Evolutionary conservation across 2,329 filamentous ascomycete species (phyloP), one percentile per base, ranked within the genome.

Genomic region (Cercospora brassicicola): DNA sequence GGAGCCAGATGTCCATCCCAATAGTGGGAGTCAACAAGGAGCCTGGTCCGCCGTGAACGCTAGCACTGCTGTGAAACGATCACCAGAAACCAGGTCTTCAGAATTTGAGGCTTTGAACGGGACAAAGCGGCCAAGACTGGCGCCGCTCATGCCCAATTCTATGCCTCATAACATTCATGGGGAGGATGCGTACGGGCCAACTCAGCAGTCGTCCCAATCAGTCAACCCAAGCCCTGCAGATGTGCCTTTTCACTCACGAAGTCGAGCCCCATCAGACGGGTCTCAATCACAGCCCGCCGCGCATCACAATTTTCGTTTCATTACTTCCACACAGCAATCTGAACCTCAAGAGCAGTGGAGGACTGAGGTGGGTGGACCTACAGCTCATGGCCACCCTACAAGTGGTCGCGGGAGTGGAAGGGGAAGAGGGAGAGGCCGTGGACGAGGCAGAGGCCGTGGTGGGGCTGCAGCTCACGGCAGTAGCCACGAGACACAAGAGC

Each of bases 31-130:
- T 42, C 61, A 67, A 23, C 64, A 70, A 13, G 78, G 73, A 56
- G 81, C 81, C 15, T 84, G 82, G 82, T 79, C 81, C 1, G 76
- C 81, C 5, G 79, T 83, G 20, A 84, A 84, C 20, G 74, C 80
- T 48, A 81, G 80, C 64, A 74, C 79, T 42, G 76, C 77, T 6
- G 71, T 74, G 2, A 84, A 84, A 69, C 79, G 82, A 2, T 73
- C 79, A 36, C 78, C 78, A n/a, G 74, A 79, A 23, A 77, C 80
- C 13, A 77, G 66, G 57, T 55, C 53, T 10, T 75, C 76, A 56
- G 68, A 76, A 62, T 71, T 73, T 4, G 71, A 74, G 7, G 69
- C 71, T 28, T 67, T 78, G 6, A 80, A 77, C 59, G 82, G 81
- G 9, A 79, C 82, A 0, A 84, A 84, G 68, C 77, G 82, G 26